Conservation (phyloP, 2,329 filamentous ascomycete genomes). For the Aspergillus oerlinghausenensis region DNA sequence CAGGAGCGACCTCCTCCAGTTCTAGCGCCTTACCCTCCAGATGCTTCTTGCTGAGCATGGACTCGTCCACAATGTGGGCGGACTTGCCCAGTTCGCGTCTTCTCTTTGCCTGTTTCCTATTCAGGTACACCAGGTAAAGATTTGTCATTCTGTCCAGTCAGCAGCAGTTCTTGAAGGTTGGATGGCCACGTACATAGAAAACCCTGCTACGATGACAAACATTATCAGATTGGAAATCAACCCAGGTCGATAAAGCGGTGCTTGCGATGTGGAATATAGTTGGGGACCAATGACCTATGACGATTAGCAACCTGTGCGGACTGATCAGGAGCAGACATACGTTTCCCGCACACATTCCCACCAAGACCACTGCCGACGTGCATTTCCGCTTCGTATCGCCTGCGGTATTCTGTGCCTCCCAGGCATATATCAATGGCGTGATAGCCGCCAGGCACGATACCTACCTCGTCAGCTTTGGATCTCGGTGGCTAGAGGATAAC, state of each 20-base stretch:
- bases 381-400: constrained; percentile 37
- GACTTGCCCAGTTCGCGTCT: constrained; percentile 28
- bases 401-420: constrained; percentile 34
- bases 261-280: constrained; percentile 31
- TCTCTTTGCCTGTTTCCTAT: constrained; percentile 26
- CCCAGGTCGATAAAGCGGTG: constrained; percentile 30
- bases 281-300: constrained; percentile 27
- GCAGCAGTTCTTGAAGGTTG: background rate
- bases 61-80: constrained; percentile 26
- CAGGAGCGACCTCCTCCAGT: constrained; percentile 4
- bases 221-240: constrained; percentile 31
- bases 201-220: constrained; percentile 27
- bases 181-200: constrained; percentile 19
- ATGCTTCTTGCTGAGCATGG: constrained; percentile 27
- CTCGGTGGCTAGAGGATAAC: background rate
- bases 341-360: constrained; percentile 36
- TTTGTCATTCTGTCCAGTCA: constrained; percentile 18
- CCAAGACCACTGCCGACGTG: constrained; percentile 27
- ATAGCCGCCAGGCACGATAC: constrained; percentile 31
- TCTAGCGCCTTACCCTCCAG: constrained; percentile 6
- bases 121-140: constrained; percentile 28
- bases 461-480: background rate
- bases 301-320: fast-evolving
- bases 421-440: constrained; percentile 33
- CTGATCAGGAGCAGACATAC: constrained; percentile 18